Base-by-base conservation (phyloP, 2,329 filamentous ascomycete genomes). In the Beauveria bassiana region DNA sequence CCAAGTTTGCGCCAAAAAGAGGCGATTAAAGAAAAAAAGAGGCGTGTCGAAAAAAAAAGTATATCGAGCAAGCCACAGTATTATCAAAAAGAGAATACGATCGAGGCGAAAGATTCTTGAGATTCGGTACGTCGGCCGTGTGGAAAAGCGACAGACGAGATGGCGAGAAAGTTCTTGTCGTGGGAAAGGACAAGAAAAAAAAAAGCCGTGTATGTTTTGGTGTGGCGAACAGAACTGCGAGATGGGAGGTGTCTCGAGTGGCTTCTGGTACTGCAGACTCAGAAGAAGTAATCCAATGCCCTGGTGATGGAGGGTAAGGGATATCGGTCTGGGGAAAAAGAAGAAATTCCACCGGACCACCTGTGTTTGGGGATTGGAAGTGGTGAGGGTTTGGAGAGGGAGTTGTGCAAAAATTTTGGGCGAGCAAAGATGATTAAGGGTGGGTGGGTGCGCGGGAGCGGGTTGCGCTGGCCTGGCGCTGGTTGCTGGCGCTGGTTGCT, bases 231-330 rank as follows among this genome's bases (percentile, higher is more conserved):
- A 57, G 24, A 50, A 58, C 43, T 58, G 54, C 53, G 60, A 62
- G 54, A 62, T 18, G 54, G 46, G 53, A 62, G 54, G 45, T 56
- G 51, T 61, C 59, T 54, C 59, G 51, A 58, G 46, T 40, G 22
- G 24, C 60, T 62, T 57, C 60, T 46, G 53, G 53, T 52, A 47
- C 45, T 46, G 20, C 14, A 58, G 47, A 53, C 53, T 31, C 45
- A 57, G 54, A 62, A 62, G 54, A 58, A 61, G 38, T 40, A 62
- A 62, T 62, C 60, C 60, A 62, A 62, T 62, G 60, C 60, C 60
- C 60, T 62, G 60, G 9, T 40, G 53, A 58, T 10, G 20, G 53
- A 61, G 60, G 60, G 60, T 58, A 62, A 58, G 53, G 60, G 60
- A 62, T 53, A 43, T 40, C 42, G 60, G 60, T 62, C 53, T 58